A percentile compares a stretch with the other conserved stretches of the same genome.
Evolutionary conservation across 805 yeast species (phyloP).

Genomic region (Wickerhamiella hasegawae): DNA sequence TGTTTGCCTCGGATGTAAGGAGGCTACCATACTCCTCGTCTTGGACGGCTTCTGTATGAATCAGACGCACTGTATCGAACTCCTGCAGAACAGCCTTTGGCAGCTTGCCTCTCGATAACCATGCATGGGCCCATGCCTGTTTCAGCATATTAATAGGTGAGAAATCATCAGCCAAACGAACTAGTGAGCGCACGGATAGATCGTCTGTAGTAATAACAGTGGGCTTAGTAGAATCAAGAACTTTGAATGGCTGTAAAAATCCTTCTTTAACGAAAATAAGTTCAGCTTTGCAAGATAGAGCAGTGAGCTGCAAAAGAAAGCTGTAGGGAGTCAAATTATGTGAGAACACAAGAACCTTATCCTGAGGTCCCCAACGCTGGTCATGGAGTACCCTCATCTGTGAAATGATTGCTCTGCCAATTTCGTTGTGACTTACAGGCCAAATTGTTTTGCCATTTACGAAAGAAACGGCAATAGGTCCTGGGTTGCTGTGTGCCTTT

Average conservation of each 20-base stretch:
- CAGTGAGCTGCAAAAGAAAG: constrained; percentile 18
- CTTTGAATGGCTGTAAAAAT: constrained; percentile 10
- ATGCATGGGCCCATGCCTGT: constrained; percentile 7
- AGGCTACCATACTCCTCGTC: constrained; percentile 9
- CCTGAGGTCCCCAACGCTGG: constrained; percentile 17
- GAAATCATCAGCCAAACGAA: constrained; percentile 13
- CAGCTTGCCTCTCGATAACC: constrained; percentile 17
- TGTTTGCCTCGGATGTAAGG: constrained; percentile 13
- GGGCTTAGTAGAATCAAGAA: constrained; percentile 14
- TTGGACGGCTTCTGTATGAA: constrained; percentile 16
- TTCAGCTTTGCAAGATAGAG: constrained; percentile 16
- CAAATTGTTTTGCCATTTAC: background rate
- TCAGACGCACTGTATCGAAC: constrained; percentile 17
- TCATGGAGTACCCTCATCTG: constrained; percentile 22
- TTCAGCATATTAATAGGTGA: constrained; percentile 7
- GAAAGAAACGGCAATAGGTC: background rate
- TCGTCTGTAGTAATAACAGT: constrained; percentile 21
- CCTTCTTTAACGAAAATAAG: constrained; percentile 11
- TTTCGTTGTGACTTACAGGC: constrained; percentile 11
- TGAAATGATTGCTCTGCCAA: constrained; percentile 24
- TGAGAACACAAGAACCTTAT: constrained; percentile 19
- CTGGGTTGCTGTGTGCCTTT: background rate
- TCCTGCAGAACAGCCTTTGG: constrained; percentile 11
- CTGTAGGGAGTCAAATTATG: constrained; percentile 15
- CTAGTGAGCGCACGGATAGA: constrained; percentile 16